Conservation (phyloP, 116 monocot genomes). For the Trichopus zeylanicus region DNA sequence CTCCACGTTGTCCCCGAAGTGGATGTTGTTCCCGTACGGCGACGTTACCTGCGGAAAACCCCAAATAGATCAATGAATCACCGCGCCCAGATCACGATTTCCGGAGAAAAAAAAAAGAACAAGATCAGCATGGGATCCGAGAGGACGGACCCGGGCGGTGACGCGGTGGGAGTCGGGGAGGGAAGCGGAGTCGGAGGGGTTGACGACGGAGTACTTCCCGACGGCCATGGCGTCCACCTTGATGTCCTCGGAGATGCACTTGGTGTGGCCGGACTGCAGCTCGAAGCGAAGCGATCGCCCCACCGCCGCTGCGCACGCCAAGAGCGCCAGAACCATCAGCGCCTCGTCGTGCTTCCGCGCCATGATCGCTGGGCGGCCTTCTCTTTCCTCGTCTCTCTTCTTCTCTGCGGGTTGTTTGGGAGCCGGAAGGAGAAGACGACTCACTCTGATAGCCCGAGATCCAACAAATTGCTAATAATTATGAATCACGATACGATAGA, state of each 20-base stretch:
- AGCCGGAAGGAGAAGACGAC: no score
- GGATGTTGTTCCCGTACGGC: constrained; percentile 71
- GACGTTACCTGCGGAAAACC: constrained; percentile 57
- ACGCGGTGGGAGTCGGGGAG: constrained; percentile 72
- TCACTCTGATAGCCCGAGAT: no score
- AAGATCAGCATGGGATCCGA: neutral
- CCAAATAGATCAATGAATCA: neutral
- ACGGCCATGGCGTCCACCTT: constrained; percentile 82
- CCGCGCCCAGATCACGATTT: neutral
- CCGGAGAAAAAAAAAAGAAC: constrained; percentile 3
- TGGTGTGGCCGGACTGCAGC: constrained; percentile 74
- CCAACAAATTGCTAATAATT: no score
- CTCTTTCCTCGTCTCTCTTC: no score
- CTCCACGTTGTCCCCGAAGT: constrained; percentile 59
- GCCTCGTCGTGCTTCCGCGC: neutral
- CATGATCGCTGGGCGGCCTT: no score
- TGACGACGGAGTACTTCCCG: constrained; percentile 79
- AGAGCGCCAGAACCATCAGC: neutral
- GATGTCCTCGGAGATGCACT: constrained; percentile 97
- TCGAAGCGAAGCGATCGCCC: constrained; percentile 65
- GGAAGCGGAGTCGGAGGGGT: constrained; percentile 43
- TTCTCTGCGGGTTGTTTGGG: no score
- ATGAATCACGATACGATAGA: no score
- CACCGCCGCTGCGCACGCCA: constrained; percentile 6
- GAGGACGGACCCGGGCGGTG: constrained; percentile 59